Evolutionary conservation across 805 yeast species (phyloP).

Genomic region (Grigorovia humatica): DNA sequence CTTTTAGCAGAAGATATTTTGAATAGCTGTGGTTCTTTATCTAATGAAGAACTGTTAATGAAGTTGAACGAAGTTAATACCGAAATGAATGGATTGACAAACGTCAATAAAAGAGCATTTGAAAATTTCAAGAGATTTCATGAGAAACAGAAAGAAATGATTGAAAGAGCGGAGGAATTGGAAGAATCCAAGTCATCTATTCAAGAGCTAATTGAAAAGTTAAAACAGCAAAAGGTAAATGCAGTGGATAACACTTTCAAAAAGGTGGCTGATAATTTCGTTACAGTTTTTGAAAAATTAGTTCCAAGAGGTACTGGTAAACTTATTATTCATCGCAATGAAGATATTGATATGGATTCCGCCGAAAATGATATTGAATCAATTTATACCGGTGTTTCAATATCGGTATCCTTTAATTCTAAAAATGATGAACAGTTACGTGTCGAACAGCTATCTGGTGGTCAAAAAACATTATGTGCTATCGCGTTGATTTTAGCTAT

Average conservation of each 20-base stretch:
- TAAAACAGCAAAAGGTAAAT: constrained; percentile 69
- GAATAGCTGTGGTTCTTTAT: constrained; percentile 33
- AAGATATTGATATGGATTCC: constrained; percentile 16
- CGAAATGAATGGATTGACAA: constrained; percentile 52
- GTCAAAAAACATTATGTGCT: constrained; percentile 95
- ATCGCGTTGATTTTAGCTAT: constrained; percentile 87
- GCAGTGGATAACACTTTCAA: constrained; percentile 74
- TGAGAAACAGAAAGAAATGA: constrained; percentile 58
- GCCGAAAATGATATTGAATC: constrained; percentile 11
- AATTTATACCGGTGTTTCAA: constrained; percentile 70
- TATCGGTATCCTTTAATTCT: constrained; percentile 82
- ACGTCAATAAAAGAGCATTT: constrained; percentile 80
- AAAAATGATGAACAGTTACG: constrained; percentile 75
- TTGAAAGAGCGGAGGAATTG: constrained; percentile 55
- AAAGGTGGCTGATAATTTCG: constrained; percentile 64
- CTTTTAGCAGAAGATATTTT: constrained; percentile 81
- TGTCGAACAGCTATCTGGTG: constrained; percentile 90
- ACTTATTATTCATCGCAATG: constrained; percentile 47
- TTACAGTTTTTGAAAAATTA: constrained; percentile 62
- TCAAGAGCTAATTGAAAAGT: constrained; percentile 53
- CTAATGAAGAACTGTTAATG: constrained; percentile 44
- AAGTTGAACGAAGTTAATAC: constrained; percentile 46
- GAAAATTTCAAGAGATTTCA: constrained; percentile 72
- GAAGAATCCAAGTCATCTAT: constrained; percentile 63
- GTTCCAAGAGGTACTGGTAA: constrained; percentile 79